Evolutionary conservation across 2,329 filamentous ascomycete genomes (phyloP).

Genomic region (Aspergillus sergii): DNA sequence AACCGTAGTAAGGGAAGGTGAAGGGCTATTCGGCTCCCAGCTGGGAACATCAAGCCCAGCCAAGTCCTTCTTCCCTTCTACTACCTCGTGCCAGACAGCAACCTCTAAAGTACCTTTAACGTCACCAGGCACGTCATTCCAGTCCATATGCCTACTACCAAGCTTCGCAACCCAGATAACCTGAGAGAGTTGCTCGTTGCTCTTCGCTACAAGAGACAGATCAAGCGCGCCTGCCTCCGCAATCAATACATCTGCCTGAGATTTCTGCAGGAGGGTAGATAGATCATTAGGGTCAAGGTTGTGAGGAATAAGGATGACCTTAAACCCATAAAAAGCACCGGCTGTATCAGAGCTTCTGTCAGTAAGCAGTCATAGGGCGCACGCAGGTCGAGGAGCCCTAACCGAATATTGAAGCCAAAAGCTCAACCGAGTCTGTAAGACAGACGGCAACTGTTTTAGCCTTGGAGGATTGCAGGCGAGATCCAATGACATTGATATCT

Average conservation of each 20-base stretch:
- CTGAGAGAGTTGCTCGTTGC: conserved; percentile 71
- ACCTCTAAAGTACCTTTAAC: conserved; percentile 75
- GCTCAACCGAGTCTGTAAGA: conserved; percentile 89
- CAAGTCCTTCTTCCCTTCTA: conserved; percentile 67
- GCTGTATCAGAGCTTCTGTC: conserved; percentile 50
- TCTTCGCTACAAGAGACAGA: conserved; percentile 70
- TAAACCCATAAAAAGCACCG: conserved; percentile 85
- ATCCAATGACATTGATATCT: conserved; percentile 86
- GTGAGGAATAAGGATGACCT: conserved; percentile 82
- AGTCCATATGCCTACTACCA: conserved; percentile 90
- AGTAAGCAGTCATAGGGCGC: conserved; percentile 6
- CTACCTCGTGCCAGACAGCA: conserved; percentile 88
- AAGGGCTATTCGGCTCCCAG: conserved; percentile 55
- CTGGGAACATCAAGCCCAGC: conserved; percentile 67
- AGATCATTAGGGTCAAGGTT: conserved; percentile 71
- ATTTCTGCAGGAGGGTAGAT: conserved; percentile 70
- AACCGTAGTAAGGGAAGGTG: conserved; percentile 49
- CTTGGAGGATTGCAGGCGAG: conserved; percentile 70
- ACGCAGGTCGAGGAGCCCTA: conserved; percentile 20
- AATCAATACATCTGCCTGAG: conserved; percentile 78
- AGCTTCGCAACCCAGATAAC: conserved; percentile 92
- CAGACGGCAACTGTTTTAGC: conserved; percentile 80
- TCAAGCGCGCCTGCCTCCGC: conserved; percentile 86
- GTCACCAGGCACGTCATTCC: conserved; percentile 83
- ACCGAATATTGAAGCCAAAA: conserved; percentile 78